phyloP scores from a whole-genome alignment of 306 rosid genomes.

The Lotus japonicus region DNA sequence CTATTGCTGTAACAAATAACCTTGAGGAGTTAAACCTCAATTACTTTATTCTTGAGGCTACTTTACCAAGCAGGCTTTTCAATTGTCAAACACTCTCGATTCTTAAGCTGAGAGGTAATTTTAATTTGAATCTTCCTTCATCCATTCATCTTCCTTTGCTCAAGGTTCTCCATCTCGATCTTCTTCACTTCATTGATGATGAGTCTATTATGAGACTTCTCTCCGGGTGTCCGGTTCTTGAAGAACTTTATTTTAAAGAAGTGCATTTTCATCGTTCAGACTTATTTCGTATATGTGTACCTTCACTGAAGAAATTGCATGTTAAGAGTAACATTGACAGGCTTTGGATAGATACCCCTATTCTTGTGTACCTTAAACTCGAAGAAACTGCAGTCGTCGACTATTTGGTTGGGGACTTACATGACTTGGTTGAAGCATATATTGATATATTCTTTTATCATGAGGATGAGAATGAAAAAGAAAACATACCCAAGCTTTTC shows the following conservation, averaged over 20 bases:
- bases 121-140: background rate
- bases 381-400: background rate
- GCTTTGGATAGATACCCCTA: background rate
- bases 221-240: constrained; percentile 2
- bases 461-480: too few relatives aligned
- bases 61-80: background rate
- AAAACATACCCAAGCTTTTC: background rate
- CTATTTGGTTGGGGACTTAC: background rate
- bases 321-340: background rate
- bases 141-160: background rate
- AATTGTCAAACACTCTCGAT: background rate
- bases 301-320: background rate
- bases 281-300: background rate
- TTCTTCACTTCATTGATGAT: background rate
- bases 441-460: background rate
- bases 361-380: background rate
- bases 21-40: background rate
- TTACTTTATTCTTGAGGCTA: too few relatives aligned
- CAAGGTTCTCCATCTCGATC: background rate
- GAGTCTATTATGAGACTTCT: background rate
- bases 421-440: background rate
- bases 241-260: background rate
- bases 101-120: background rate
- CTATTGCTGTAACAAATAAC: background rate
- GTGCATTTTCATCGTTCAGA: too few relatives aligned